A percentile compares a stretch with the other conserved stretches of the same genome.
phyloP scores from a whole-genome alignment of 257 asterid genomes.

The Nicotiana undulata region DNA sequence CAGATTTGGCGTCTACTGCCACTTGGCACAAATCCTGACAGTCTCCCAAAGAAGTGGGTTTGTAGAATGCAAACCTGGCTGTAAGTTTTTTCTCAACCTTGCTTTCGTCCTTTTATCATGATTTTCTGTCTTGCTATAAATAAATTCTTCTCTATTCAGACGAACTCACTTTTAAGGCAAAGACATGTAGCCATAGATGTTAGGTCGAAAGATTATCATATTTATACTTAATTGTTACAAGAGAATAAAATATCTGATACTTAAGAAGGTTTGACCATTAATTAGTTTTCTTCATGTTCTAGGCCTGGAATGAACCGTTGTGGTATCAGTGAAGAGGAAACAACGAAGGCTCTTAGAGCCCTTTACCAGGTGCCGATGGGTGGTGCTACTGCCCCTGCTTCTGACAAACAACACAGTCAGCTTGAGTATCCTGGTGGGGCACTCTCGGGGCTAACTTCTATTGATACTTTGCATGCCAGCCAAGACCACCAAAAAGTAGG shows the following conservation, averaged over 20 bases:
- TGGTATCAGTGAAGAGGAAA: constrained; percentile 68
- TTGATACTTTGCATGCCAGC: constrained; percentile 35
- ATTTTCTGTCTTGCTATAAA: background rate
- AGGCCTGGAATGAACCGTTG: constrained; percentile 98
- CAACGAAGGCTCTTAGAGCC: constrained; percentile 74
- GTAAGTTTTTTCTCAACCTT: constrained; percentile 49
- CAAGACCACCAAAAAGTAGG: constrained; percentile 40
- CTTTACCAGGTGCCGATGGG: constrained; percentile 60
- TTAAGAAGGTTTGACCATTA: constrained; percentile 1
- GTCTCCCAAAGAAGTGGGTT: constrained; percentile 88
- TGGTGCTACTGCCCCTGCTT: constrained; percentile 31
- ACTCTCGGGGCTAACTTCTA: constrained; percentile 30
- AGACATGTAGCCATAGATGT: background rate
- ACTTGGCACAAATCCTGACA: constrained; percentile 67
- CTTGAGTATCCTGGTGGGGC: constrained; percentile 32
- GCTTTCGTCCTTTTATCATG: background rate
- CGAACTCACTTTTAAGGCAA: background rate
- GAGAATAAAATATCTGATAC: background rate
- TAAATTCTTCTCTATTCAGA: background rate
- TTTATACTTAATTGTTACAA: constrained; percentile 13
- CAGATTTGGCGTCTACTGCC: constrained; percentile 91
- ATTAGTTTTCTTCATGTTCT: constrained; percentile 19
- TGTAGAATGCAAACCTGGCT: constrained; percentile 97
- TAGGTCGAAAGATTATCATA: background rate
- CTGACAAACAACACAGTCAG: constrained; percentile 36